phyloP scores from a whole-genome alignment of 202 grass and related monocot species.

The Cymbopogon flexuosus region DNA sequence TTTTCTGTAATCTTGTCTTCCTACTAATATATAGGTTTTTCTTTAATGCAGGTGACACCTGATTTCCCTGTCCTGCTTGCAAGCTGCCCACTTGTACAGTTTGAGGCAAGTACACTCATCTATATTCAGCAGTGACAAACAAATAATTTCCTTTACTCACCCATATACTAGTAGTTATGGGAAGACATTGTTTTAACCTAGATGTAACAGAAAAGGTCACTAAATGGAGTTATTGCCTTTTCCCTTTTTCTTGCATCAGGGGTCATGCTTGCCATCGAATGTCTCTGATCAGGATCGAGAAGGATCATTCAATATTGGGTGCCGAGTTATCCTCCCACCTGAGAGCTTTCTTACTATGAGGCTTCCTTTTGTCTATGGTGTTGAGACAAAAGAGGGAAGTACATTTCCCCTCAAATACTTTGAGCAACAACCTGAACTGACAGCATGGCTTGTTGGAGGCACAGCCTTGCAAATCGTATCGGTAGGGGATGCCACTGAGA shows the following conservation, averaged over 20 bases:
- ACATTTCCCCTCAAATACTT: constrained; percentile 52
- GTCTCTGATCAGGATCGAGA: constrained; percentile 55
- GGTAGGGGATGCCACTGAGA: constrained; percentile 38
- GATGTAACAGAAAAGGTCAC: neutral
- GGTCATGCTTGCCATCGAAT: constrained; percentile 65
- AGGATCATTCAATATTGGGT: constrained; percentile 65
- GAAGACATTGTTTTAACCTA: neutral
- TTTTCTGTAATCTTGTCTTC: constrained; percentile 17
- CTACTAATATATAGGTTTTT: constrained; percentile 21
- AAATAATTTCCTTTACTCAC: constrained; percentile 2
- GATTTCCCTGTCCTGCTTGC: constrained; percentile 71
- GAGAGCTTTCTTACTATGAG: constrained; percentile 90
- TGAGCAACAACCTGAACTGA: constrained; percentile 65
- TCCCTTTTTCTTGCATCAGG: constrained; percentile 44
- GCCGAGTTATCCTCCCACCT: constrained; percentile 71
- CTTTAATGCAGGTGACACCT: constrained; percentile 65
- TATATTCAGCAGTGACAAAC: neutral
- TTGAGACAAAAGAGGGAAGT: constrained; percentile 57
- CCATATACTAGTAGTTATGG: neutral
- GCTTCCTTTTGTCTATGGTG: constrained; percentile 84
- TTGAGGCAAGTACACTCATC: constrained; percentile 53
- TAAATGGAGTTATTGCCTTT: constrained; percentile 6
- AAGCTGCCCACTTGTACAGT: constrained; percentile 77
- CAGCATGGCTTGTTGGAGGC: constrained; percentile 88
- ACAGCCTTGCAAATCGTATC: constrained; percentile 79